phyloP scores from a whole-genome alignment of 345 rosid species.

The Brassica juncea region DNA sequence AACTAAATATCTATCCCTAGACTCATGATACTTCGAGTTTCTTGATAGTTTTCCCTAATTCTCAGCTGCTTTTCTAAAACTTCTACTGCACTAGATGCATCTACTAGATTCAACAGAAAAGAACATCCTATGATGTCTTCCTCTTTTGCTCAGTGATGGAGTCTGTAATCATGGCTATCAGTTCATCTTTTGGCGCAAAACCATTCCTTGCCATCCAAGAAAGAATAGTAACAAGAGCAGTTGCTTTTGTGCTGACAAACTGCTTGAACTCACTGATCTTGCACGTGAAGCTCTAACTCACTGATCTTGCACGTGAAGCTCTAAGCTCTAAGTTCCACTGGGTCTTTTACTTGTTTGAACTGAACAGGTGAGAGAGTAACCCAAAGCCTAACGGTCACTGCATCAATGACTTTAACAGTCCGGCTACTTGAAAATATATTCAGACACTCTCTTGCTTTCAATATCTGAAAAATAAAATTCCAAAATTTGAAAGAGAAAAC shows the following conservation, averaged over 20 bases:
- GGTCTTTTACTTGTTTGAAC: conserved; percentile 92
- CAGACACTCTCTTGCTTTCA: conserved; percentile 97
- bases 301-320: too few relatives aligned
- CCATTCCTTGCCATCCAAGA: conserved; percentile 89
- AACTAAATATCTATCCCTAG: conserved; percentile 82
- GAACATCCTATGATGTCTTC: conserved; percentile 86
- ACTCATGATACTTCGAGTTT: conserved; percentile 87
- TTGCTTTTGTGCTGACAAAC: conserved; percentile 61
- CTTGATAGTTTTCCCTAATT: conserved; percentile 69
- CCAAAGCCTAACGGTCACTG: conserved; percentile 89
- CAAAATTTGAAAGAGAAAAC: conserved; percentile 20
- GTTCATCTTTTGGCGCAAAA: conserved; percentile 81
- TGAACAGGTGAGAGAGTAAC: conserved; percentile 86
- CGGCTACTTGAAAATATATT: conserved; percentile 79
- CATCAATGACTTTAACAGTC: conserved; percentile 74
- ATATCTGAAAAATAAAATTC: conserved; percentile 57
- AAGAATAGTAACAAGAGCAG: conserved; percentile 62
- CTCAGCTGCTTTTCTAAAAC: conserved; percentile 89
- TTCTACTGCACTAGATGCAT: conserved; percentile 84
- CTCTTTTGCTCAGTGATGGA: conserved; percentile 84
- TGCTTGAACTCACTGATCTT: conserved; percentile 74
- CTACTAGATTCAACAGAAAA: conserved; percentile 81
- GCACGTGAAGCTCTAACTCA: conserved; percentile 92
- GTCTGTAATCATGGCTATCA: conserved; percentile 75
- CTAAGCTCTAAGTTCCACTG: conserved; percentile 94